Evolutionary conservation across 331 rosid genomes (phyloP).

Genomic region (Saraca asoca): DNA sequence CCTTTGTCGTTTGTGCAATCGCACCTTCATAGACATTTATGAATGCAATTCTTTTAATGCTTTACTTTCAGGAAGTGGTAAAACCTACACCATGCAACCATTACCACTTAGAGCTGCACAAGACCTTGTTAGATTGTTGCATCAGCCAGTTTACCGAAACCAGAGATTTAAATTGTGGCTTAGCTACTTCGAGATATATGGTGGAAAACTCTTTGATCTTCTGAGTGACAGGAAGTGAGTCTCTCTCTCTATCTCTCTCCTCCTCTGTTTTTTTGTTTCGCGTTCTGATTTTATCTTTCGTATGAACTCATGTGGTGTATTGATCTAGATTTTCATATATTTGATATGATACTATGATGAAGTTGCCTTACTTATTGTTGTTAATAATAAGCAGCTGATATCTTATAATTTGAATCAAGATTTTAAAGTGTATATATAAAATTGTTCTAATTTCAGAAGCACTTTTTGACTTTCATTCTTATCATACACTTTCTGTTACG

Average conservation of each 20-base stretch:
- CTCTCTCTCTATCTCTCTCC: constrained; percentile 1
- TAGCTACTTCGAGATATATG: constrained; percentile 96
- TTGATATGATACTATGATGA: constrained; percentile 4
- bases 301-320: constrained; percentile 10
- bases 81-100: constrained; percentile 96
- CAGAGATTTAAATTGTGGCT: constrained; percentile 97
- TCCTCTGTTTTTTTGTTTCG: not conserved
- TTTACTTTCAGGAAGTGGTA: constrained; percentile 81
- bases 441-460: not conserved
- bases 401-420: not conserved
- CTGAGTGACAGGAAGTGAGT: constrained; percentile 90
- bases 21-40: constrained; percentile 18
- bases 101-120: constrained; percentile 91
- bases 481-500: not conserved
- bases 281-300: constrained; percentile 19
- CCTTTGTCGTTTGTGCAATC: constrained; percentile 9
- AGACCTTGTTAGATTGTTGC: constrained; percentile 83
- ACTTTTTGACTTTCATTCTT: constrained; percentile 11
- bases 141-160: constrained; percentile 79
- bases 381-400: constrained; percentile 11
- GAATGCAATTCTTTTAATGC: constrained; percentile 31
- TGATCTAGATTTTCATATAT: constrained; percentile 6
- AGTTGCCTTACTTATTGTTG: constrained; percentile 15
- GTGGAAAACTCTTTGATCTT: constrained; percentile 93
- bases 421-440: not conserved